Evolutionary conservation across 148 eudicot genomes (phyloP), one percentile per base, ranked within the genome.

Genomic region (Selenicereus undatus): DNA sequence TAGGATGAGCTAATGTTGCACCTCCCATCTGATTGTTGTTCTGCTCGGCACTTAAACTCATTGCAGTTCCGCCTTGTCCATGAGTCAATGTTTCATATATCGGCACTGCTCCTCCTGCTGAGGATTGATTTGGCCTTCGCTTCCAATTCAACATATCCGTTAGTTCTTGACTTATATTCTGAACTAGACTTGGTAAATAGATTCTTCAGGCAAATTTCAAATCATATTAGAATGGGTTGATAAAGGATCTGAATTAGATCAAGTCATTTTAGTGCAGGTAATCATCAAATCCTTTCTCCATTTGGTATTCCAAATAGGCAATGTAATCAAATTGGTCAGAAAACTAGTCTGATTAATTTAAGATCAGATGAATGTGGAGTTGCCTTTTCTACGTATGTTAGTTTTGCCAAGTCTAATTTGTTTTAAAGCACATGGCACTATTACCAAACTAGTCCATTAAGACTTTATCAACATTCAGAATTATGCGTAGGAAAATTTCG

Each of bases 61-160:
- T 71, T n/a, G 73, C 21, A 6, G 64, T 60, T 1, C 80, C 82
- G 1, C 76, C 80, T 42, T 83, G 82, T 3, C 77, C 86, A 18
- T 76, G 82, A 32, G 66, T 68, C 16, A 79, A n/a, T 30, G 78
- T 45, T 52, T 79, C 85, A 20, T 84, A 87, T 4, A 87, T 70
- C 26, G 85, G 65, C 62, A 77, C 62, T 68, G 79, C 82, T 56
- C 83, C 71, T 62, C 77, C 62, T 68, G 79, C 82, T 56, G 81
- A 27, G 39, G 52, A 32, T 73, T 83, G 75, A 71, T 79, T 75
- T 54, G 58, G 66, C 82, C 80, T 72, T 30, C 71, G 76, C 14
- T 74, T 77, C 17, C 7, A 16, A 20, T 20, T 16, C 22, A 16
- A 14, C 20, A 20, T 16, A 56, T 16, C 22, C 4, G 5, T 56